Evolutionary conservation across 371 early-diverging fungal species (phyloP).

Genomic region (Mucor piriformis): DNA sequence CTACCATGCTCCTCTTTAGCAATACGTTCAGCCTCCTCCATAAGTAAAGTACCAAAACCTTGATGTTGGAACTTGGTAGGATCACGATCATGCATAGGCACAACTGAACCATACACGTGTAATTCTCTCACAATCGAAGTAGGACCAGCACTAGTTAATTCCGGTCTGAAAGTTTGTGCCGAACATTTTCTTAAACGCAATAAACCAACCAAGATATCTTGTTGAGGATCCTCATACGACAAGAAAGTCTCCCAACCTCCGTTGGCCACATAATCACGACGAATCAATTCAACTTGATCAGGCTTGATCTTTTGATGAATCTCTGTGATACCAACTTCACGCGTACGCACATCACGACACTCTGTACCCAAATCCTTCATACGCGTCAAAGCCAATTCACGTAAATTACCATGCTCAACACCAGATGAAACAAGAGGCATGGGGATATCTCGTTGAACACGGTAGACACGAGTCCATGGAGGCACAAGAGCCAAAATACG

Average conservation of each 20-base stretch:
- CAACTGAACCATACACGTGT: conserved; percentile 99
- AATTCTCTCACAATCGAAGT: conserved; percentile 97
- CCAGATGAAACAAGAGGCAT: conserved; percentile 99
- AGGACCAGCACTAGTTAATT: conserved; percentile 78
- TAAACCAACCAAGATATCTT: conserved; percentile 98
- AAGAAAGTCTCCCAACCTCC: conserved; percentile 99
- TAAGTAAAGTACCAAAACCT: conserved; percentile 98
- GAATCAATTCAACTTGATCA: conserved; percentile 95
- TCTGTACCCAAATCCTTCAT: conserved; percentile 98
- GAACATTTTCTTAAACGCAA: conserved; percentile 96
- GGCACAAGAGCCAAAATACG: conserved; percentile 97
- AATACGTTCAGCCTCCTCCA: conserved; percentile 99
- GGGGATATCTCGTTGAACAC: conserved; percentile 99
- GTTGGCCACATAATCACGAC: conserved; percentile 99
- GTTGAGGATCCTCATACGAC: conserved; percentile 98
- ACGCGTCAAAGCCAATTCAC: conserved; percentile 96
- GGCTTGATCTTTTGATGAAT: conserved; percentile 96
- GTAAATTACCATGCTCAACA: conserved; percentile 99
- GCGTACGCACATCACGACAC: conserved; percentile 99
- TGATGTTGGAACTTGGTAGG: conserved; percentile 99
- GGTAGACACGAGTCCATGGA: conserved; percentile 99
- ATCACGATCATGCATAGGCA: conserved; percentile 96
- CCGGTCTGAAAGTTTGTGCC: conserved; percentile 91
- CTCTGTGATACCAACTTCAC: conserved; percentile 99
- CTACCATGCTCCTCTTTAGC: conserved; percentile 98